Conservation (phyloP, 306 rosid species). For the Lathyrus oleraceus region DNA sequence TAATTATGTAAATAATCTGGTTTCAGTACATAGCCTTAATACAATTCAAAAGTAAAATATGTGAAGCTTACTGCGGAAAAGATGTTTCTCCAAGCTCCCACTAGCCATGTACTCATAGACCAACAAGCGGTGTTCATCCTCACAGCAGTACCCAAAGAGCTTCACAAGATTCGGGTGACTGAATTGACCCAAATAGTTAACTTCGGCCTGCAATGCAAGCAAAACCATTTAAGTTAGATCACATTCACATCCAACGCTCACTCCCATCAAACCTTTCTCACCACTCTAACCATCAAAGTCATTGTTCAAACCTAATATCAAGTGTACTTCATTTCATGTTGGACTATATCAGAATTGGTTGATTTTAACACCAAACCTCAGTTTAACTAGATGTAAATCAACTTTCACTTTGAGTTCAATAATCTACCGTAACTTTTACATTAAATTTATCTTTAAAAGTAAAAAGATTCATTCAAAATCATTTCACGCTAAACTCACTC, state of each 20-base stretch:
- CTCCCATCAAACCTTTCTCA: slow-evolving; percentile 24
- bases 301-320: slow-evolving; percentile 11
- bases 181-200: slow-evolving; percentile 90
- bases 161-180: slow-evolving; percentile 91
- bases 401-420: too few relatives aligned
- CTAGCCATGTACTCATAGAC: slow-evolving; percentile 96
- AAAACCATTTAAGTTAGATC: slow-evolving; percentile 26
- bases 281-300: slow-evolving; percentile 20
- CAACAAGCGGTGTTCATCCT: slow-evolving; percentile 87
- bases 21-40: neutral
- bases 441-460: neutral
- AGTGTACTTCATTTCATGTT: neutral
- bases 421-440: neutral
- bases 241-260: neutral
- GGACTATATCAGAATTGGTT: neutral
- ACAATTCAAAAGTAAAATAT: slow-evolving; percentile 1
- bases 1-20: neutral
- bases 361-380: neutral
- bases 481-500: neutral
- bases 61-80: slow-evolving; percentile 82
- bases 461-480: neutral
- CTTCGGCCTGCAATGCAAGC: slow-evolving; percentile 80
- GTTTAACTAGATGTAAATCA: neutral
- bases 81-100: slow-evolving; percentile 95
- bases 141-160: slow-evolving; percentile 95